These are phyloP conservation scores for Ajuga chamaepitys DNA, from an alignment of 257 asterid species.

Conservation along the genomic window DNA sequence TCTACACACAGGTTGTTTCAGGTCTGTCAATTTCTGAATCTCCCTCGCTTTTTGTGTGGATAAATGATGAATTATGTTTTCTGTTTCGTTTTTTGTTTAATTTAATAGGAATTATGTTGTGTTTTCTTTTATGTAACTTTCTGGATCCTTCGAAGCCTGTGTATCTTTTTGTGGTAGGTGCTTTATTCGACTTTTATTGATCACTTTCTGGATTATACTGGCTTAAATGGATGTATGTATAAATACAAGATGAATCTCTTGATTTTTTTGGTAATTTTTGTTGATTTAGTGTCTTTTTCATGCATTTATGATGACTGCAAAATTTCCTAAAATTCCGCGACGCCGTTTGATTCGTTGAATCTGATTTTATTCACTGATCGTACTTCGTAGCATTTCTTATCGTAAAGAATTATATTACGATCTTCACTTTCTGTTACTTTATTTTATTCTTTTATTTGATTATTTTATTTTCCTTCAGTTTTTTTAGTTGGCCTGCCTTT, in stretches of 20 bases:
- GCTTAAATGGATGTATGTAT: constrained; percentile 10
- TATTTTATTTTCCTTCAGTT: neutral
- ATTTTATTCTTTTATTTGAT: constrained; percentile 1
- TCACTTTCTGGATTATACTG: constrained; percentile 5
- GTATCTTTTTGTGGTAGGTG: constrained; percentile 10
- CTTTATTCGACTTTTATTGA: constrained; percentile 23
- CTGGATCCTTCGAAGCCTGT: constrained; percentile 15
- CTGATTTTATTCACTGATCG: constrained; percentile 16
- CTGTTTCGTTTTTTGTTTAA: neutral
- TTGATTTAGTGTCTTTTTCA: constrained; percentile 18
- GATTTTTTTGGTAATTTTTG: neutral
- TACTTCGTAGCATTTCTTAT: too few species aligned
- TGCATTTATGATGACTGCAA: constrained; percentile 20
- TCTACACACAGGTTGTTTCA: neutral
- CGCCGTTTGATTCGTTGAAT: constrained; percentile 3
- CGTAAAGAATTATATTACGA: neutral
- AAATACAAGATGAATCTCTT: neutral
- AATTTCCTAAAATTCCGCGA: constrained; percentile 14
- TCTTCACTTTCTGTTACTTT: neutral
- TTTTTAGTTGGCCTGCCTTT: constrained; percentile 28
- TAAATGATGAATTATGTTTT: neutral
- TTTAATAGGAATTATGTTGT: neutral
- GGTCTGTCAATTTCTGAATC: constrained; percentile 20
- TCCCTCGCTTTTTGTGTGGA: neutral
- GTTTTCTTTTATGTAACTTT: neutral